Evolutionary conservation across 2,329 filamentous ascomycete species (phyloP).

Genomic region (Thermoascus crustaceus): DNA sequence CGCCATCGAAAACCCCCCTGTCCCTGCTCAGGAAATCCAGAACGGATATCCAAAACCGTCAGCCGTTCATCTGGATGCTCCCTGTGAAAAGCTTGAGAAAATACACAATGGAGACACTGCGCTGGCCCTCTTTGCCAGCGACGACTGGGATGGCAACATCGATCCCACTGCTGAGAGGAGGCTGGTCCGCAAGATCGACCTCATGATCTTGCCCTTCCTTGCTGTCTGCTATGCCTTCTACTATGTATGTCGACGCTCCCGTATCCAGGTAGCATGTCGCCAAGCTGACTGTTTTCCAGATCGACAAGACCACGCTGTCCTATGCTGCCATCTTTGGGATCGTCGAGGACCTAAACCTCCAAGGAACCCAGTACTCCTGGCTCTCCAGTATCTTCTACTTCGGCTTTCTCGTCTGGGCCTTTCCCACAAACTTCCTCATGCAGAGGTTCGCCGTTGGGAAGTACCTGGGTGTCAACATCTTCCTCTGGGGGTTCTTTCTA

Average conservation of each 20-base stretch:
- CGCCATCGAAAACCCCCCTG: no score
- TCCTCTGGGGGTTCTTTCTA: slow-evolving; percentile 32
- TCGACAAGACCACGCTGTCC: slow-evolving; percentile 42
- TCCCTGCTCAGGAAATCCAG: no score
- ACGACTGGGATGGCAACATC: slow-evolving; percentile 40
- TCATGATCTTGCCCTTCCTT: slow-evolving; percentile 51
- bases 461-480: slow-evolving; percentile 50
- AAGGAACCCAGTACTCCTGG: slow-evolving; percentile 53
- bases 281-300: no score
- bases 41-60: no score
- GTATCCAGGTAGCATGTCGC: no score
- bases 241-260: slow-evolving; percentile 20
- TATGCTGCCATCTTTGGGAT: slow-evolving; percentile 61
- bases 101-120: slow-evolving; percentile 46
- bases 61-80: no score
- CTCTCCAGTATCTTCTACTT: slow-evolving; percentile 50
- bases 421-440: slow-evolving; percentile 48
- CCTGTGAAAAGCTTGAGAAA: no score
- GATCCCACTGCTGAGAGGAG: slow-evolving; percentile 41
- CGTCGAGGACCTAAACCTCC: slow-evolving; percentile 48
- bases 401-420: slow-evolving; percentile 48
- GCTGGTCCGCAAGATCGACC: slow-evolving; percentile 49
- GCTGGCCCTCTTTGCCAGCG: slow-evolving; percentile 42
- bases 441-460: slow-evolving; percentile 46
- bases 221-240: slow-evolving; percentile 48